These are phyloP conservation scores for Betula pendula DNA, from an alignment of 306 rosid genomes.

Conservation along the genomic window DNA sequence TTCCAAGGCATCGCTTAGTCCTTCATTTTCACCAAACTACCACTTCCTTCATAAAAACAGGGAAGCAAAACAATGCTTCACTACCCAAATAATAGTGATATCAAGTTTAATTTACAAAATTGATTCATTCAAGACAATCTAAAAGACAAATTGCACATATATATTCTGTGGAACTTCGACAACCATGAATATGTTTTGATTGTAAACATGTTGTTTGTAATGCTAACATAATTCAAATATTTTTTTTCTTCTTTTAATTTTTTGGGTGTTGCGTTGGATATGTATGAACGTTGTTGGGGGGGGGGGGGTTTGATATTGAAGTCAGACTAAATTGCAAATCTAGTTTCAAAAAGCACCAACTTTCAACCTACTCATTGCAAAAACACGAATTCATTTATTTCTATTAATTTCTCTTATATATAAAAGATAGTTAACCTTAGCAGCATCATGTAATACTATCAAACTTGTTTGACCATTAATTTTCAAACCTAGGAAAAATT, in stretches of 20 bases:
- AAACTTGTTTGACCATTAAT: too few species aligned
- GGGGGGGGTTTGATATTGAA: too few species aligned
- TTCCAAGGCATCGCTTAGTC: not conserved
- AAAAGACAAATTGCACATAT: not conserved
- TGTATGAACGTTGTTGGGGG: not conserved
- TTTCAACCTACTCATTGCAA: too few species aligned
- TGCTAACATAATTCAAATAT: not conserved
- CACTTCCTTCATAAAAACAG: not conserved
- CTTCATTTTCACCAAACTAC: not conserved
- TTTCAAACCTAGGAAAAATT: too few species aligned
- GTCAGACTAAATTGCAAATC: not conserved
- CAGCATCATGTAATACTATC: too few species aligned
- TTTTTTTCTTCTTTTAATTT: not conserved
- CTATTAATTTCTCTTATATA: too few species aligned
- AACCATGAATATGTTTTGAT: not conserved
- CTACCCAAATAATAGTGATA: not conserved
- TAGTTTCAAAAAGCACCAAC: too few species aligned
- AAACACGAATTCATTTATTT: too few species aligned
- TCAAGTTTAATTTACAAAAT: not conserved
- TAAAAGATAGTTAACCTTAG: too few species aligned
- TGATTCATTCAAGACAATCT: not conserved
- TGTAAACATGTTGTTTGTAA: not conserved
- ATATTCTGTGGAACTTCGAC: not conserved
- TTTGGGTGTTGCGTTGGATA: not conserved
- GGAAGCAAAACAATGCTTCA: not conserved